Percentiles rank a stretch among this genome's conserved stretches.
Evolutionary conservation across 2,329 filamentous ascomycete genomes (phyloP).

Genomic region (Leptodontidium sp.): DNA sequence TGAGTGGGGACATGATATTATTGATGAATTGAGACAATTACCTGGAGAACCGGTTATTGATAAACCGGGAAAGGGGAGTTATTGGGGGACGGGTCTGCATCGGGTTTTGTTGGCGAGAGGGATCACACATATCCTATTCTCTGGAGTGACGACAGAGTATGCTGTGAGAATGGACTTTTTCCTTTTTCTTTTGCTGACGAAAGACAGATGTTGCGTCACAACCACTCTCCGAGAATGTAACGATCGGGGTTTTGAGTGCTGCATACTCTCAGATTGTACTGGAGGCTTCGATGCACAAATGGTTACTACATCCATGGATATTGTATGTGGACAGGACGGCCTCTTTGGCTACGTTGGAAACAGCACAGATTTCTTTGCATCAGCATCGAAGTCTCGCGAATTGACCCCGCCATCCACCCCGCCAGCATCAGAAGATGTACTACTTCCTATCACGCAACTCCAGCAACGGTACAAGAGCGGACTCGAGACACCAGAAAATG

Average conservation of each 20-base stretch:
- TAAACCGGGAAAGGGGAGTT: constrained; percentile 59
- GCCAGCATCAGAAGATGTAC: constrained; percentile 32
- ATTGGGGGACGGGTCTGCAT: constrained; percentile 64
- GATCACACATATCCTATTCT: constrained; percentile 64
- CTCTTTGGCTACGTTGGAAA: constrained; percentile 58
- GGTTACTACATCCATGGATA: constrained; percentile 57
- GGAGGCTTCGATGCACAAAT: constrained; percentile 57
- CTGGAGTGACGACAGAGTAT: constrained; percentile 64
- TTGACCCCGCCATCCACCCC: constrained; percentile 40
- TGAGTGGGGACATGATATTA: constrained; percentile 64
- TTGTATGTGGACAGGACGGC: constrained; percentile 59
- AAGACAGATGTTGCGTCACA: constrained; percentile 59
- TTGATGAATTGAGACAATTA: constrained; percentile 52
- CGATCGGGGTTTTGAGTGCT: constrained; percentile 68
- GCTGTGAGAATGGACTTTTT: constrained; percentile 16
- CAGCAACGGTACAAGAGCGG: constrained; percentile 54
- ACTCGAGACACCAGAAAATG: constrained; percentile 51
- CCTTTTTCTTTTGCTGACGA: constrained; percentile 20
- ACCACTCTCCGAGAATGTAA: constrained; percentile 64
- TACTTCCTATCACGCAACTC: constrained; percentile 50
- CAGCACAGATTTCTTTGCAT: constrained; percentile 51
- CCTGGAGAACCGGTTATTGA: constrained; percentile 47
- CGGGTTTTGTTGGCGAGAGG: constrained; percentile 60
- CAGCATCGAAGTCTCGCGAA: constrained; percentile 37
- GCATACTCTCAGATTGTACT: constrained; percentile 58